Percentiles rank a stretch among this genome's conserved stretches.
These are phyloP conservation scores for Cryptococcus sp. DNA, from an alignment of 1,284 basidiomycete species.

Conservation along the genomic window DNA sequence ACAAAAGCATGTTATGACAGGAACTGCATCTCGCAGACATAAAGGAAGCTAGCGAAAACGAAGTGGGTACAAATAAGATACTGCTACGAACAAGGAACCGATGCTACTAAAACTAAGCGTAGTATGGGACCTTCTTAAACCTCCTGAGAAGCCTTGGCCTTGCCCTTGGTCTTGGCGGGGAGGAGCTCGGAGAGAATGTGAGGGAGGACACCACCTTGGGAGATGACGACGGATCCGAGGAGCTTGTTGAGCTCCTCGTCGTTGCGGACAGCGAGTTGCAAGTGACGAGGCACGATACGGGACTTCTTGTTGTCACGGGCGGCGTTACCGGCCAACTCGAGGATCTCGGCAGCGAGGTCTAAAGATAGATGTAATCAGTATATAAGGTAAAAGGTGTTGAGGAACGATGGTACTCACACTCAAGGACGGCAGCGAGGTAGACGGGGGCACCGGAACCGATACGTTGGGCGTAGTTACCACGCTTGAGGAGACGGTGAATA, in stretches of 20 bases:
- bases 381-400: not conserved
- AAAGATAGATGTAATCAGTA: slow-evolving; percentile 14
- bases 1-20: slow-evolving; percentile 6
- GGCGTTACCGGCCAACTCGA: slow-evolving; percentile 84
- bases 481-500: slow-evolving; percentile 82
- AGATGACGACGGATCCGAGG: slow-evolving; percentile 80
- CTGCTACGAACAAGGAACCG: slow-evolving; percentile 4
- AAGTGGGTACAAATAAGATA: slow-evolving; percentile 10
- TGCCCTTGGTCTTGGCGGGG: slow-evolving; percentile 59
- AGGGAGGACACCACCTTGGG: slow-evolving; percentile 87
- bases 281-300: slow-evolving; percentile 86
- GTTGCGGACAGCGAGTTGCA: slow-evolving; percentile 86
- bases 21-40: slow-evolving; percentile 28
- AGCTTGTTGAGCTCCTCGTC: slow-evolving; percentile 66
- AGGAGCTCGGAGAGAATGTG: slow-evolving; percentile 67
- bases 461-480: slow-evolving; percentile 81
- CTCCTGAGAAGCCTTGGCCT: slow-evolving; percentile 48
- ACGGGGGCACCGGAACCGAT: slow-evolving; percentile 61
- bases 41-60: slow-evolving; percentile 31
- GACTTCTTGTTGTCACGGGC: slow-evolving; percentile 64
- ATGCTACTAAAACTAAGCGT: not conserved
- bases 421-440: slow-evolving; percentile 70
- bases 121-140: slow-evolving; percentile 33
- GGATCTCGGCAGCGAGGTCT: slow-evolving; percentile 79
- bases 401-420: slow-evolving; percentile 38